Base-by-base conservation (phyloP, 2,329 filamentous ascomycete genomes). In the Neoarthrinium moseri region DNA sequence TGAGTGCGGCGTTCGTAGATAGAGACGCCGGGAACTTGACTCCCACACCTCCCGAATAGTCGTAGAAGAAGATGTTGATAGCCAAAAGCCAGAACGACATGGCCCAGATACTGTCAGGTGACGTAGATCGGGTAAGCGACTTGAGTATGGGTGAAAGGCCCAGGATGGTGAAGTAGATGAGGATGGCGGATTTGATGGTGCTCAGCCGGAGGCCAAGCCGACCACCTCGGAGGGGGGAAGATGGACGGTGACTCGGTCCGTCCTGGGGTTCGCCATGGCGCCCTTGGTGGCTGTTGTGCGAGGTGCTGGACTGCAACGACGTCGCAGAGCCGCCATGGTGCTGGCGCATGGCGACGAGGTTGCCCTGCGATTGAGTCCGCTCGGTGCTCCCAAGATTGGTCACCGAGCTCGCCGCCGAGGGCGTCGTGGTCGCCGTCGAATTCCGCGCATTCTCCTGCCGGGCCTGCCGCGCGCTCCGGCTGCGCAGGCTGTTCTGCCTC, bases 61-160 rank as follows among this genome's bases (percentile, higher is more conserved):
- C 94, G 62, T 96, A 97, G 65, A 95, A 96, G 68, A 96, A 95
- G 51, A 97, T 90, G 66, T 99, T 99, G 69, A 96, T 92, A 58
- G 88, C 81, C 51, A 99, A 81, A 35, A 99, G 78, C 84, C 91
- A 94, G 60, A 89, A 91, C 41, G 89, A 94, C 74, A 99, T 87
- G 47, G 94, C 90, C 94, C 94, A 99, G 63, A 99, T 99, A 34
- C 87, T 94, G 74, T 99, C 94, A 46, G 83, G 87, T 6, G 89
- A 92, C 4, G 92, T 97, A 5, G 91, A 96, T 41, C 81, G 81
- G 1, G 94, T 99, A n/a, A 99, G 80, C 2, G 91, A 96, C 66
- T 96, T 96, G 51, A 99, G 82, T 53, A 99, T 97, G 0, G 94
- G 94, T 33, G 89, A 95, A 4, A 99, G 78, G 10, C 92, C 94